Percentiles rank a stretch among this genome's conserved stretches.
Conservation (phyloP, 352 stramenopile species). For the Pythium sukuiense region DNA sequence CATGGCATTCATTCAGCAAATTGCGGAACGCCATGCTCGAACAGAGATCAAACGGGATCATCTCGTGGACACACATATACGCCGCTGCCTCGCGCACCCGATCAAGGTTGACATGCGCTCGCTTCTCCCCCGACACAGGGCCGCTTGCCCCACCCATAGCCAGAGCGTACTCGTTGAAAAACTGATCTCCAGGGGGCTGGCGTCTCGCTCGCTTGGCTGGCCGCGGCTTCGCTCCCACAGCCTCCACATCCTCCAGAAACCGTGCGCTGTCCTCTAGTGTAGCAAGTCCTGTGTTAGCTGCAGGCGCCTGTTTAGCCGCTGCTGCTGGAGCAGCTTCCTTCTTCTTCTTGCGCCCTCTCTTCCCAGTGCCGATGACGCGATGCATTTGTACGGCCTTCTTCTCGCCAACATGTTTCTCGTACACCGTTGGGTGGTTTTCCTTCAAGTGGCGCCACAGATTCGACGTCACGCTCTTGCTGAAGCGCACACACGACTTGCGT, state of each 20-base stretch:
- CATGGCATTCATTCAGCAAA: slow-evolving; percentile 58
- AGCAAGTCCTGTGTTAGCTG: background rate
- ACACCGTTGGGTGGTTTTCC: slow-evolving; percentile 77
- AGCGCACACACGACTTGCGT: slow-evolving; percentile 68
- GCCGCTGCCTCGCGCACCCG: slow-evolving; percentile 61
- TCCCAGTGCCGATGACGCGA: slow-evolving; percentile 47
- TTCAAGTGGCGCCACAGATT: slow-evolving; percentile 83
- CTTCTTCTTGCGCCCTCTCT: slow-evolving; percentile 67
- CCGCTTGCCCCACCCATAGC: slow-evolving; percentile 13
- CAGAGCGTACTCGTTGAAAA: slow-evolving; percentile 43
- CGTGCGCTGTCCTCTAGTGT: slow-evolving; percentile 23
- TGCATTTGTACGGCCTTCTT: slow-evolving; percentile 84
- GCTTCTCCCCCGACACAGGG: slow-evolving; percentile 13
- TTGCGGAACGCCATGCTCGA: slow-evolving; percentile 56
- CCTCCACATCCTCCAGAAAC: slow-evolving; percentile 25
- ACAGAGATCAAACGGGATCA: slow-evolving; percentile 70
- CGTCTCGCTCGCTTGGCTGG: slow-evolving; percentile 42
- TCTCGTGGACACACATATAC: slow-evolving; percentile 65
- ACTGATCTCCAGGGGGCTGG: slow-evolving; percentile 27
- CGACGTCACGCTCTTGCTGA: slow-evolving; percentile 85
- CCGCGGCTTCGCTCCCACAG: slow-evolving; percentile 5
- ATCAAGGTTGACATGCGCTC: slow-evolving; percentile 40
- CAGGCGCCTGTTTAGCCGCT: background rate
- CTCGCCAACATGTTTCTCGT: slow-evolving; percentile 66
- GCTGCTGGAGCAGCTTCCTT: background rate